Evolutionary conservation across 2,329 filamentous ascomycete genomes (phyloP).

Genomic region (Lecanicillium sp.): DNA sequence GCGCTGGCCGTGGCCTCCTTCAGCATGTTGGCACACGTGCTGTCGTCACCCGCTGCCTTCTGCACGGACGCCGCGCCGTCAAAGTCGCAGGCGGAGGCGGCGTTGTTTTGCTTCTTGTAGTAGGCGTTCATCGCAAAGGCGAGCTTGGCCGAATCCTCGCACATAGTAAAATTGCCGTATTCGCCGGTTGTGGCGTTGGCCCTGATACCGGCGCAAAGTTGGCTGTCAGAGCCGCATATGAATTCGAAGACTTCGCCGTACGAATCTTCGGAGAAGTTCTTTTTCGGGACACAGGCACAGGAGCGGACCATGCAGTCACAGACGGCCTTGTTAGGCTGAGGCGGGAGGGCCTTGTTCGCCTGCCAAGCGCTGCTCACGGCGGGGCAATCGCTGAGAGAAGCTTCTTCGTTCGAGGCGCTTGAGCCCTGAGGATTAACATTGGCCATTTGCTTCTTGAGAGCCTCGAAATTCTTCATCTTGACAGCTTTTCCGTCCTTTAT

Average conservation of each 20-base stretch:
- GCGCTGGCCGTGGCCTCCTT: conserved; percentile 44
- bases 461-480: conserved; percentile 68
- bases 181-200: conserved; percentile 60
- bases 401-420: conserved; percentile 69
- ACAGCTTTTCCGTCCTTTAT: conserved; percentile 48
- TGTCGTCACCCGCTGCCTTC: conserved; percentile 39
- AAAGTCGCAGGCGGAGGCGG: conserved; percentile 62
- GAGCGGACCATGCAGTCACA: conserved; percentile 81
- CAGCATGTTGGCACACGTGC: conserved; percentile 51
- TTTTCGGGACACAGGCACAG: conserved; percentile 62
- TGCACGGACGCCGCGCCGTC: conserved; percentile 56
- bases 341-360: conserved; percentile 62
- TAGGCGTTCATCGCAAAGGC: conserved; percentile 39
- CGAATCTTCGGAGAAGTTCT: conserved; percentile 48
- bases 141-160: conserved; percentile 62
- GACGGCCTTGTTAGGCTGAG: conserved; percentile 68
- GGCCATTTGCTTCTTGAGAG: conserved; percentile 63
- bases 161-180: conserved; percentile 77
- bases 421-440: conserved; percentile 58
- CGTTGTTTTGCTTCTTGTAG: conserved; percentile 52
- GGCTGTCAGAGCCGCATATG: conserved; percentile 56
- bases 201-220: conserved; percentile 61
- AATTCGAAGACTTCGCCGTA: conserved; percentile 66
- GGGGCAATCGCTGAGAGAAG: conserved; percentile 70
- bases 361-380: conserved; percentile 58